phyloP scores from a whole-genome alignment of 495 filamentous ascomycete genomes.

The Cryomyces minteri region DNA sequence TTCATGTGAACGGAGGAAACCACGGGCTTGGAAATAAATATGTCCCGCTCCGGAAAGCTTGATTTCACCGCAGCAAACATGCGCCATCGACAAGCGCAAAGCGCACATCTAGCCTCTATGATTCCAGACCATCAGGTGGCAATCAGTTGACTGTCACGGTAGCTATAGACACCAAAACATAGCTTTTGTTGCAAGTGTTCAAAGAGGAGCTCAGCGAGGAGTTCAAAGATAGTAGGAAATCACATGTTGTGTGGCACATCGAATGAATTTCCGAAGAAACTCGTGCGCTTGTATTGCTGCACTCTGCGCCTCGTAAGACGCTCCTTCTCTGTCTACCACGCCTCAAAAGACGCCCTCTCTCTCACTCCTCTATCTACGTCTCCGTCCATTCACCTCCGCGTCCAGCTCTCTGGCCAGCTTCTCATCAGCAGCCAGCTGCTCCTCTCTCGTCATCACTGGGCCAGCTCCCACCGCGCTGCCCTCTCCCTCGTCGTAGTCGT shows the following conservation, averaged over 20 bases:
- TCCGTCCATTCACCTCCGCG: background rate
- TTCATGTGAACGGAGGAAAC: background rate
- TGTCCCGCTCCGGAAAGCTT: background rate
- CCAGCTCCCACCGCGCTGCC: background rate
- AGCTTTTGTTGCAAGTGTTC: too few species aligned
- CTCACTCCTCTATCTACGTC: background rate
- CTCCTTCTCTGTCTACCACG: too few species aligned
- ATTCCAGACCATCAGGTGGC: too few species aligned
- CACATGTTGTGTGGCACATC: background rate
- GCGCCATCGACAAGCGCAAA: background rate
- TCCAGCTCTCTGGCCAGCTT: background rate
- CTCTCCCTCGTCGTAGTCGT: background rate
- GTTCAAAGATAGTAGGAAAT: background rate
- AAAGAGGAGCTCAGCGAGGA: background rate
- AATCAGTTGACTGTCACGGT: too few species aligned
- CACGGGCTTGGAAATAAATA: background rate
- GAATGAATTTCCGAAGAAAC: background rate
- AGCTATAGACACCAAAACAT: too few species aligned
- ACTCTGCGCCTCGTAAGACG: background rate
- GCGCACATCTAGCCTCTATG: background rate
- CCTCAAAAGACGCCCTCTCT: background rate
- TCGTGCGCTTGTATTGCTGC: background rate
- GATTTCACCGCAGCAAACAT: background rate
- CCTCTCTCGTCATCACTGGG: background rate
- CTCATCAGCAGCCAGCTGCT: background rate